phyloP scores from a whole-genome alignment of 768 basidiomycete species.

The Baorangia bicolor region DNA sequence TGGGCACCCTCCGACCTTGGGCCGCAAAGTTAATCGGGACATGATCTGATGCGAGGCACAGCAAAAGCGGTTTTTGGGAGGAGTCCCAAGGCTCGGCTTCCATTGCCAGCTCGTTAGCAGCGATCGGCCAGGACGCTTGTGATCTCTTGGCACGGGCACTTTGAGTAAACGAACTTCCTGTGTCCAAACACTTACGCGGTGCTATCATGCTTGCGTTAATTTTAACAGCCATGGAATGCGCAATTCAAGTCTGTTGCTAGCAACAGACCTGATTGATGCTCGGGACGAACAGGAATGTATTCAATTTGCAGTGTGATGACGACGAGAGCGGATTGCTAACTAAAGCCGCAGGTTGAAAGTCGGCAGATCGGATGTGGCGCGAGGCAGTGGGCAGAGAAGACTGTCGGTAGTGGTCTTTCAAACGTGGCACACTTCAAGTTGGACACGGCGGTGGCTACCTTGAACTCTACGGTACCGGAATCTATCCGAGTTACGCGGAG shows the following conservation, averaged over 20 bases:
- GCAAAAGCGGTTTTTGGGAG: conserved; percentile 7
- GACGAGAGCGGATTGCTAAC: no score
- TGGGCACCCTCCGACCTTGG: neutral
- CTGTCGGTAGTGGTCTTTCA: no score
- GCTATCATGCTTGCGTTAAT: neutral
- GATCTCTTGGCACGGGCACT: conserved; percentile 1
- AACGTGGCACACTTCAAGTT: no score
- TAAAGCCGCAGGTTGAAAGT: no score
- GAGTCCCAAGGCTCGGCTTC: neutral
- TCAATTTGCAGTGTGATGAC: neutral
- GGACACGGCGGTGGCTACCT: no score
- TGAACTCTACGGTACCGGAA: no score
- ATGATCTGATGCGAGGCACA: conserved; percentile 1
- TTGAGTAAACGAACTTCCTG: neutral
- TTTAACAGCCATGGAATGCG: neutral
- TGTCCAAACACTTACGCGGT: neutral
- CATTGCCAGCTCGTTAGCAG: neutral
- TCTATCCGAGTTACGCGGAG: no score
- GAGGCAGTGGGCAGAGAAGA: neutral
- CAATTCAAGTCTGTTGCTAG: neutral
- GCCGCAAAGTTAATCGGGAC: neutral
- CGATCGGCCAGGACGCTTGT: neutral
- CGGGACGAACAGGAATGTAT: no score
- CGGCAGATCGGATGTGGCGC: neutral
- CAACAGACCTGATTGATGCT: neutral